Percentiles rank a stretch among this genome's conserved stretches.
Evolutionary conservation across 2,329 filamentous ascomycete genomes (phyloP).

Genomic region (Xylaria sp.): DNA sequence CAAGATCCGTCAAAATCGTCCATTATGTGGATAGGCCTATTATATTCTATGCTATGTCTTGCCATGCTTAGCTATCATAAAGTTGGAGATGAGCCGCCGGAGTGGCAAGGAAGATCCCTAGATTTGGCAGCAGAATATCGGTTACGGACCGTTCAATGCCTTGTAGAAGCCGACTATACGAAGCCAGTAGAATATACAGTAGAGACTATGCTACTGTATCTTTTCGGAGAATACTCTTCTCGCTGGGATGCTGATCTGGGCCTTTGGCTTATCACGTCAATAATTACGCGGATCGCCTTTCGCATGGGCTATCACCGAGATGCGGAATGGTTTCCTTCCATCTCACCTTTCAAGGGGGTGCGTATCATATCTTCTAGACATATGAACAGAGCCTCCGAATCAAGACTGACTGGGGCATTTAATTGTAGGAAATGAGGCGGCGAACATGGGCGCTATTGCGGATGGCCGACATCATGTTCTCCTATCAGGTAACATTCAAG

Average conservation of each 20-base stretch:
- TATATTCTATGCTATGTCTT: constrained; percentile 80
- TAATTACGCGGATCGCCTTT: constrained; percentile 68
- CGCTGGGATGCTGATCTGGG: constrained; percentile 79
- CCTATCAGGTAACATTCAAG: constrained; percentile 70
- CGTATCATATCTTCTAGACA: constrained; percentile 43
- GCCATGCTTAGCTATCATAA: constrained; percentile 83
- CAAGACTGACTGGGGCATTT: constrained; percentile 30
- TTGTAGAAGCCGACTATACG: constrained; percentile 80
- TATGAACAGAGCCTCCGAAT: background rate
- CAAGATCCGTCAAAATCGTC: constrained; percentile 76
- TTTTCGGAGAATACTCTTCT: constrained; percentile 78
- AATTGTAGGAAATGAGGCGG: constrained; percentile 72
- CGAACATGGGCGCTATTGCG: constrained; percentile 76
- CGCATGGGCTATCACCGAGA: constrained; percentile 84
- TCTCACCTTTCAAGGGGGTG: constrained; percentile 77
- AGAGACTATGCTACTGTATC: constrained; percentile 80
- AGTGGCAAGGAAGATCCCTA: constrained; percentile 74
- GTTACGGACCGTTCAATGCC: constrained; percentile 78
- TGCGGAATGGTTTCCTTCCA: constrained; percentile 75
- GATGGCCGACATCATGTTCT: constrained; percentile 80
- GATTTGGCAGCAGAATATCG: constrained; percentile 73
- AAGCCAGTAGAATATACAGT: constrained; percentile 78
- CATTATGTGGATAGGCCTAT: constrained; percentile 80
- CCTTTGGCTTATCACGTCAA: constrained; percentile 67
- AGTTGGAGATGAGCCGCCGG: constrained; percentile 80